These are phyloP conservation scores for Saturnispora quitensis DNA, from an alignment of 805 yeast species.

Conservation along the genomic window DNA sequence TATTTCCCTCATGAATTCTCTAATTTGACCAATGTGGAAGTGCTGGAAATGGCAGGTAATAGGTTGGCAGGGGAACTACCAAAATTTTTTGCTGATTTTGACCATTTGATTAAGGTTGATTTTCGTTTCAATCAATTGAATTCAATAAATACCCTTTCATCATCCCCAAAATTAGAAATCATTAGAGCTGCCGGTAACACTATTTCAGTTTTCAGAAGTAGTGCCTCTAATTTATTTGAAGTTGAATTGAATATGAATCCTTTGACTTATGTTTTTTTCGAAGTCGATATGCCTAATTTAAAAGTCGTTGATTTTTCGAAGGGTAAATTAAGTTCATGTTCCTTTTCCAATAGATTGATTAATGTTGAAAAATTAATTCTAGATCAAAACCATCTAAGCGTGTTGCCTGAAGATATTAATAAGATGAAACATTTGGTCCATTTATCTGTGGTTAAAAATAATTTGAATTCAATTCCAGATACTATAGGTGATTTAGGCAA, in stretches of 20 bases:
- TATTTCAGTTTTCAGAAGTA: slow-evolving; percentile 59
- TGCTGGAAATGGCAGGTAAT: slow-evolving; percentile 70
- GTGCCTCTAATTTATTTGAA: slow-evolving; percentile 53
- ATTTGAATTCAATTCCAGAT: slow-evolving; percentile 60
- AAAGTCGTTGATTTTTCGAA: slow-evolving; percentile 69
- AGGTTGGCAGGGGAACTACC: slow-evolving; percentile 47
- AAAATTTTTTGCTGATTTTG: slow-evolving; percentile 40
- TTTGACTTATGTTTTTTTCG: slow-evolving; percentile 56
- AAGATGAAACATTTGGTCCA: slow-evolving; percentile 48
- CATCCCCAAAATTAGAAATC: slow-evolving; percentile 57
- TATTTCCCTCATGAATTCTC: slow-evolving; percentile 54
- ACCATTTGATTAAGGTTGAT: slow-evolving; percentile 60
- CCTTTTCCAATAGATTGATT: slow-evolving; percentile 54
- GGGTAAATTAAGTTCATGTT: slow-evolving; percentile 72
- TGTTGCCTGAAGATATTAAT: slow-evolving; percentile 63
- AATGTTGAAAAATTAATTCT: slow-evolving; percentile 64
- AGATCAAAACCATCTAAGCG: slow-evolving; percentile 74
- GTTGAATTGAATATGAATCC: slow-evolving; percentile 79
- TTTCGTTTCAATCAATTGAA: slow-evolving; percentile 56
- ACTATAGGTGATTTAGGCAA: slow-evolving; percentile 51
- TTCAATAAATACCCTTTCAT: slow-evolving; percentile 48
- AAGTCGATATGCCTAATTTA: slow-evolving; percentile 44
- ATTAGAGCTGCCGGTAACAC: slow-evolving; percentile 66
- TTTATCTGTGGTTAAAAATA: slow-evolving; percentile 66
- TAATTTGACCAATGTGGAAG: slow-evolving; percentile 50